These are phyloP conservation scores for Monosporascus sp. DNA, from an alignment of 2,329 filamentous ascomycete species.

Conservation along the genomic window DNA sequence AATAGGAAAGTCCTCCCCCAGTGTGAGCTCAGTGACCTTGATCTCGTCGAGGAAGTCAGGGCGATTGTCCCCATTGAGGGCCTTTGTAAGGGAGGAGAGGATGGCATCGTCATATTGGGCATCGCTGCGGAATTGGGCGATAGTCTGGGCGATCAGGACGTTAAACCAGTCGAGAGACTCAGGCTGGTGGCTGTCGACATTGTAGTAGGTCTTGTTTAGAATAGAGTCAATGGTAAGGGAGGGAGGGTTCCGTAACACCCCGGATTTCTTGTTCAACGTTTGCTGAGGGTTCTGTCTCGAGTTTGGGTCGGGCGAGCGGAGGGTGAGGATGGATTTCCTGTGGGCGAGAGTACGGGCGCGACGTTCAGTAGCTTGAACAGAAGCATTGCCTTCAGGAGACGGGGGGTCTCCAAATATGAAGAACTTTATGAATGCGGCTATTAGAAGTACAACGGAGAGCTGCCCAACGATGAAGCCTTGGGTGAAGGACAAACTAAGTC, in stretches of 20 bases:
- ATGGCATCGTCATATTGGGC: slow-evolving; percentile 90
- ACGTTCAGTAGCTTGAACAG: slow-evolving; percentile 68
- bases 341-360: slow-evolving; percentile 71
- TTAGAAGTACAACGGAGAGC: slow-evolving; percentile 81
- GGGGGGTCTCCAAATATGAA: slow-evolving; percentile 98
- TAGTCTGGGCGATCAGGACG: slow-evolving; percentile 90
- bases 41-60: slow-evolving; percentile 94
- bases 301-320: slow-evolving; percentile 40
- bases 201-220: slow-evolving; percentile 95
- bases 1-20: slow-evolving; percentile 97
- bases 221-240: slow-evolving; percentile 89
- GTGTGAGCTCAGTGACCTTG: slow-evolving; percentile 83
- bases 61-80: slow-evolving; percentile 79
- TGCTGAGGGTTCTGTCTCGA: slow-evolving; percentile 32
- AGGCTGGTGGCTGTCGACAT: slow-evolving; percentile 89
- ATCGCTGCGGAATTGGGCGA: slow-evolving; percentile 89
- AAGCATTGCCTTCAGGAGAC: slow-evolving; percentile 73
- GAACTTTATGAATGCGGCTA: slow-evolving; percentile 97
- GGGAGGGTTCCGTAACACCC: slow-evolving; percentile 66
- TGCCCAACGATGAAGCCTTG: slow-evolving; percentile 92
- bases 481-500: slow-evolving; percentile 73
- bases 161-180: slow-evolving; percentile 99
- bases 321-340: slow-evolving; percentile 64
- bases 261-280: slow-evolving; percentile 58
- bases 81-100: slow-evolving; percentile 73